phyloP scores from a whole-genome alignment of 2,329 filamentous ascomycete genomes.

The Saccharata proteae region DNA sequence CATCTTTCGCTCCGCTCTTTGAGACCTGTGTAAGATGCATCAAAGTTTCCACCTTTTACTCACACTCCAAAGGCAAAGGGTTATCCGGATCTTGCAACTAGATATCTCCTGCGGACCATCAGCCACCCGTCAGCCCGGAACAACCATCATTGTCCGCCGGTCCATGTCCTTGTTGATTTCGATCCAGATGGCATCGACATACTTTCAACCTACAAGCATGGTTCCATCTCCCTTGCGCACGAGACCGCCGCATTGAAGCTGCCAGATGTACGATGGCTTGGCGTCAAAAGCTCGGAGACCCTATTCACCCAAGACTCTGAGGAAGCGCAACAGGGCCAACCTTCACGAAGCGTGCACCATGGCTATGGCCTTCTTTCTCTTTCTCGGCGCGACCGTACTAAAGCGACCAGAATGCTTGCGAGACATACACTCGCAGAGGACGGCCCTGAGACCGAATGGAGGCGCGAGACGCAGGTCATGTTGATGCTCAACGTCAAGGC shows the following conservation, averaged over 20 bases:
- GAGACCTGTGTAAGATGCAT: no score
- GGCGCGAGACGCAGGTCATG: slow-evolving; percentile 57
- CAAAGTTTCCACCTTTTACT: slow-evolving; percentile 9
- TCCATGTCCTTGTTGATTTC: slow-evolving; percentile 58
- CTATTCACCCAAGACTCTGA: slow-evolving; percentile 9
- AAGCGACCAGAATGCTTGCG: slow-evolving; percentile 43
- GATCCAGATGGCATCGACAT: slow-evolving; percentile 69
- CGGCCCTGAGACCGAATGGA: slow-evolving; percentile 28
- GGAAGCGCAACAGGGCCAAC: slow-evolving; percentile 1
- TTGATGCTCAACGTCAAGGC: slow-evolving; percentile 62
- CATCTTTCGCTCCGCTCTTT: neutral
- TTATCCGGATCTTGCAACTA: slow-evolving; percentile 63
- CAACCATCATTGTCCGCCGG: slow-evolving; percentile 27
- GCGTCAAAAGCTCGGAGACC: slow-evolving; percentile 31
- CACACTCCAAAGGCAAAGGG: slow-evolving; percentile 58
- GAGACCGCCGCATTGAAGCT: slow-evolving; percentile 40
- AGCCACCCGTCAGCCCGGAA: slow-evolving; percentile 36
- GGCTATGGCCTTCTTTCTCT: slow-evolving; percentile 38
- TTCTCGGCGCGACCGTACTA: slow-evolving; percentile 44
- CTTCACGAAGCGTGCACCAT: slow-evolving; percentile 17
- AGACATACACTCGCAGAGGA: slow-evolving; percentile 24
- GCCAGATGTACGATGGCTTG: slow-evolving; percentile 51
- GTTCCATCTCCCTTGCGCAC: slow-evolving; percentile 51
- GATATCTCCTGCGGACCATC: slow-evolving; percentile 49
- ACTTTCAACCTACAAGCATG: slow-evolving; percentile 59